Evolutionary conservation across 805 yeast genomes (phyloP), one percentile per base, ranked within the genome.

Genomic region (Ogataea zsoltii): DNA sequence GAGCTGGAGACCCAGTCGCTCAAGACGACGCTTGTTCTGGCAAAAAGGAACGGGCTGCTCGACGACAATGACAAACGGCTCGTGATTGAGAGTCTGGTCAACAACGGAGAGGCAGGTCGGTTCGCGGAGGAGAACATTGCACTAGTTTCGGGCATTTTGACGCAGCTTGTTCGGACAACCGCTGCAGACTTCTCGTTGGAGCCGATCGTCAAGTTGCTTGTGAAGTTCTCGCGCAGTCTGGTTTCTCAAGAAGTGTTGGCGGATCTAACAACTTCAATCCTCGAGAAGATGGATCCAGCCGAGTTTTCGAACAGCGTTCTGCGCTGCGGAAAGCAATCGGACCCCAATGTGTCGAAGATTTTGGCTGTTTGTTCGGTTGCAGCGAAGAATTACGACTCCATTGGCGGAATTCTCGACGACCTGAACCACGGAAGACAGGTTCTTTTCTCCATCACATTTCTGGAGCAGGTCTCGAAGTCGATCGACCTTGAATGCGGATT

Each of bases 401-500:
- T 63, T 19, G 55, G 47, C 3, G 42, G 45, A 13, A 47, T 52
- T 7, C 25, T 58, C 11, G 35, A 46, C 7, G 51, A 63, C 40
- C 50, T 62, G n/a, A 42, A 38, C 9, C 26, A 38, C 2, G 57
- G 54, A 1, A 44, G 46, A 4, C 54, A 62, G n/a, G 58, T 46
- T 69, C 42, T 59, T 15, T 60, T 54, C 25, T 57, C 64, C 4
- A 46, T 63, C 33, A 72, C 71, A 30, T 75, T 76, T 32, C 58
- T 82, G 41, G 86, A 84, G 4, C 71, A 72, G 46, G 66, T 77
- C 25, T 75, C 78, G n/a, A 66, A 68, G 44, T 46, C 61, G 6
- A 52, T 58, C 44, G 62, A 61, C 28, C 53, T 74, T 30, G 56
- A 62, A 4, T 53, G 69, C 16, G 60, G 68, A 3, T 53, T 75